A percentile compares a stretch with the other conserved stretches of the same genome.
Conservation (phyloP, 2,329 filamentous ascomycete genomes). For the Aspergillus hortae region DNA sequence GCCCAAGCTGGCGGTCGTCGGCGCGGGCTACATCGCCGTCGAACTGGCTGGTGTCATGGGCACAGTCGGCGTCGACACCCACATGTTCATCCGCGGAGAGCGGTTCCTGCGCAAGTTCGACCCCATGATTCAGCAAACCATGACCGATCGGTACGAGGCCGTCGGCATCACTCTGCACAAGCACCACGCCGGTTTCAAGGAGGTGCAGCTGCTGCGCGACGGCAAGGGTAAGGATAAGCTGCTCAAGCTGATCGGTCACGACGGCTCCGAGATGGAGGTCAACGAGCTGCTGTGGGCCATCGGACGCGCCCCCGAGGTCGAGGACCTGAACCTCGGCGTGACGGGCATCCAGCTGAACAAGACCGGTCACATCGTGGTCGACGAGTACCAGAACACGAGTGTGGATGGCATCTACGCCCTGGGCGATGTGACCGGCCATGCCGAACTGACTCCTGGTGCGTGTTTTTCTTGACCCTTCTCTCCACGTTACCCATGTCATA, state of each 20-base stretch:
- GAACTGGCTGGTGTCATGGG: slow-evolving; percentile 51
- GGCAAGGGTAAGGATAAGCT: slow-evolving; percentile 47
- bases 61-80: slow-evolving; percentile 48
- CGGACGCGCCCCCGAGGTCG: slow-evolving; percentile 45
- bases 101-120: slow-evolving; percentile 51
- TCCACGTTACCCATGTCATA: too few relatives aligned
- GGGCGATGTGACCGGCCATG: slow-evolving; percentile 50
- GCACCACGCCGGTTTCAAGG: slow-evolving; percentile 45
- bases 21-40: slow-evolving; percentile 51
- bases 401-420: slow-evolving; percentile 48
- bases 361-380: slow-evolving; percentile 43
- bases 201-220: slow-evolving; percentile 43
- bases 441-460: slow-evolving; percentile 49
- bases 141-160: slow-evolving; percentile 51
- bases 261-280: slow-evolving; percentile 43
- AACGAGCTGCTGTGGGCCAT: slow-evolving; percentile 52
- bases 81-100: slow-evolving; percentile 50
- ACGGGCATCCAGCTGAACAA: slow-evolving; percentile 40
- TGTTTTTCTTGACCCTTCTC: not conserved
- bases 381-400: slow-evolving; percentile 50
- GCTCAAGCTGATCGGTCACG: slow-evolving; percentile 42
- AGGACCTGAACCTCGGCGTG: slow-evolving; percentile 40
- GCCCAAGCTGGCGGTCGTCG: slow-evolving; percentile 49
- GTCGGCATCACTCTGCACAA: slow-evolving; percentile 48
- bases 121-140: slow-evolving; percentile 50